Evolutionary conservation across 257 asterid genomes (phyloP).

Genomic region (Fraxinus americana): DNA sequence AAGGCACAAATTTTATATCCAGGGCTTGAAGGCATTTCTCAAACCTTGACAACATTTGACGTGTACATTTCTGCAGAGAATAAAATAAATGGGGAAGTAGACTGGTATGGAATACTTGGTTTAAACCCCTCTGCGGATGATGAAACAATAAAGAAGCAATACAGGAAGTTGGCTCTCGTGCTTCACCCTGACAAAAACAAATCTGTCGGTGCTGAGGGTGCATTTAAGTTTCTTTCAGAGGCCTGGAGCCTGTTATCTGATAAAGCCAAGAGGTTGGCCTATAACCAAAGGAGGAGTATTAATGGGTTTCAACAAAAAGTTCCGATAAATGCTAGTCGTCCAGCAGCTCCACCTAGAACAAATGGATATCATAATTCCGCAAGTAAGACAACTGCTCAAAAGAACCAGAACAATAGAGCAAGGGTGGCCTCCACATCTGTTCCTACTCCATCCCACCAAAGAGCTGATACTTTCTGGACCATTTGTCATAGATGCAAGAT

Average conservation of each 20-base stretch:
- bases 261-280: constrained; percentile 55
- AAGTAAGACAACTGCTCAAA: constrained; percentile 38
- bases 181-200: constrained; percentile 84
- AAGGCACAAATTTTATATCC: constrained; percentile 68
- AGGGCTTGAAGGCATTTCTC: constrained; percentile 61
- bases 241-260: constrained; percentile 79
- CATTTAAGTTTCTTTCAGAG: constrained; percentile 68
- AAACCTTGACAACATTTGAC: constrained; percentile 59
- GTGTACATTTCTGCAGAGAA: constrained; percentile 66
- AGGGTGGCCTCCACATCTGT: constrained; percentile 34
- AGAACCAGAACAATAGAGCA: constrained; percentile 33
- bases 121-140: constrained; percentile 67
- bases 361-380: constrained; percentile 53
- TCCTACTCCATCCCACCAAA: constrained; percentile 39
- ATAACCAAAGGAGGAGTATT: constrained; percentile 58
- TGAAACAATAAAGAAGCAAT: constrained; percentile 59
- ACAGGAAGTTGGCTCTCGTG: constrained; percentile 68
- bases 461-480: constrained; percentile 77
- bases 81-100: constrained; percentile 61
- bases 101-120: constrained; percentile 77
- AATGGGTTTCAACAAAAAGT: constrained; percentile 46
- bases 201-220: constrained; percentile 69
- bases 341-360: constrained; percentile 47
- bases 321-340: constrained; percentile 45
- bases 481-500: constrained; percentile 70